These are phyloP conservation scores for Phoma sp. DNA, from an alignment of 2,329 filamentous ascomycete species.

Conservation along the genomic window DNA sequence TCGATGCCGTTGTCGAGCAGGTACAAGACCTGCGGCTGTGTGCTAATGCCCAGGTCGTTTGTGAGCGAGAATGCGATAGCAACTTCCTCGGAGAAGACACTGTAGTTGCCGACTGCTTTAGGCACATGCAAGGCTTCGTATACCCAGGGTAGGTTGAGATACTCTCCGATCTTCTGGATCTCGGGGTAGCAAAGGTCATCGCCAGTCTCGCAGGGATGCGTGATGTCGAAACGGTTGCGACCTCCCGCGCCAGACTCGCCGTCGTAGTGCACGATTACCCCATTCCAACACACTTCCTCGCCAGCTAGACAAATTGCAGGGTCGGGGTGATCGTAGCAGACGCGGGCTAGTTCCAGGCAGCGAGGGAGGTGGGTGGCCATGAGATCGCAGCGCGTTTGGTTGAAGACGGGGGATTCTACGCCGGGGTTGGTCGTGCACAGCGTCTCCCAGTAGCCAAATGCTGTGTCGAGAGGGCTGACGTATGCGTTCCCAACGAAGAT, in stretches of 20 bases:
- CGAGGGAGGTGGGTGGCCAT: conserved; percentile 55
- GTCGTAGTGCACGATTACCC: conserved; percentile 51
- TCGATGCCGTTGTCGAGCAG: conserved; percentile 48
- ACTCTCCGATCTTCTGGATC: conserved; percentile 35
- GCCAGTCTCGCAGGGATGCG: conserved; percentile 43
- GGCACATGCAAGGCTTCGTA: conserved; percentile 44
- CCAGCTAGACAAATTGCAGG: conserved; percentile 52
- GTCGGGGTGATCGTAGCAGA: conserved; percentile 52
- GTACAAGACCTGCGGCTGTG: conserved; percentile 44
- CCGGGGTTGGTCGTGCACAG: conserved; percentile 57
- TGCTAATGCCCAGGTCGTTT: conserved; percentile 37
- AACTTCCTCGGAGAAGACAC: conserved; percentile 31
- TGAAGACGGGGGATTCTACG: conserved; percentile 52
- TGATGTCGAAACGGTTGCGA: conserved; percentile 56
- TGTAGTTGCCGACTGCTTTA: conserved; percentile 42
- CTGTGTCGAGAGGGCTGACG: conserved; percentile 51
- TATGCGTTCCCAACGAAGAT: conserved; percentile 57
- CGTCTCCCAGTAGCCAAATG: conserved; percentile 56
- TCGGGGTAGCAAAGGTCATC: conserved; percentile 51
- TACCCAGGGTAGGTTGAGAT: conserved; percentile 43
- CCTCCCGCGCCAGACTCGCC: conserved; percentile 48
- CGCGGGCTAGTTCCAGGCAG: conserved; percentile 51
- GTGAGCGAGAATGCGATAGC: conserved; percentile 38
- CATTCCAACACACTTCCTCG: conserved; percentile 45
- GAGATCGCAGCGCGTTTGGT: conserved; percentile 55